Conservation (phyloP, 768 basidiomycete genomes). For the Cubamyces lactineus region DNA sequence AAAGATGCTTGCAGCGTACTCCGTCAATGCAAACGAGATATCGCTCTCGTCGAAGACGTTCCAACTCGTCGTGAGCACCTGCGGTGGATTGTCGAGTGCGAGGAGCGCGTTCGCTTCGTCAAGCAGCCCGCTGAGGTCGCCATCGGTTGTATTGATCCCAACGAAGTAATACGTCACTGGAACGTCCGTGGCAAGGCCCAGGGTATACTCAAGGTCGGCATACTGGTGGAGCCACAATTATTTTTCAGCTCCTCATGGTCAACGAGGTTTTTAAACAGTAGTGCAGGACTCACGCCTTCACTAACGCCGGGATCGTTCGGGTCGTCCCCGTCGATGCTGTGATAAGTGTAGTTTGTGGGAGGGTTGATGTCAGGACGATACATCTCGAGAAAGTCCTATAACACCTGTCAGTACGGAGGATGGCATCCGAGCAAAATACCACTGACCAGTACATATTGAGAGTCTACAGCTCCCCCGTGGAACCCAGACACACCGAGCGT, state of each 20-base stretch:
- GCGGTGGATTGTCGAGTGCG: conserved; percentile 29
- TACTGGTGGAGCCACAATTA: no score
- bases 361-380: conserved; percentile 32
- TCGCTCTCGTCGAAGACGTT: conserved; percentile 54
- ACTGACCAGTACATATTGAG: conserved; percentile 27
- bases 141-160: conserved; percentile 34
- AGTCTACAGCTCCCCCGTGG: conserved; percentile 30
- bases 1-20: conserved; percentile 1
- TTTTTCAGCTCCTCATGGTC: no score
- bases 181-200: conserved; percentile 37
- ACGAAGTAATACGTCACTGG: conserved; percentile 38
- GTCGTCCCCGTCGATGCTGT: conserved; percentile 34
- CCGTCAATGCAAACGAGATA: conserved; percentile 34
- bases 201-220: conserved; percentile 37
- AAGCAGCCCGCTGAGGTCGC: conserved; percentile 35
- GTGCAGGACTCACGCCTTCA: conserved; percentile 54
- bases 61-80: conserved; percentile 38
- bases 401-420: conserved; percentile 43
- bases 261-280: no score
- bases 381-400: conserved; percentile 30
- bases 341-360: conserved; percentile 28
- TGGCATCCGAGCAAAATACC: conserved; percentile 26
- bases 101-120: conserved; percentile 36
- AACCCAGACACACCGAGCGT: conserved; percentile 36
- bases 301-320: neutral